phyloP scores from a whole-genome alignment of 208 protist genomes.

The Trypanosoma grayi region DNA sequence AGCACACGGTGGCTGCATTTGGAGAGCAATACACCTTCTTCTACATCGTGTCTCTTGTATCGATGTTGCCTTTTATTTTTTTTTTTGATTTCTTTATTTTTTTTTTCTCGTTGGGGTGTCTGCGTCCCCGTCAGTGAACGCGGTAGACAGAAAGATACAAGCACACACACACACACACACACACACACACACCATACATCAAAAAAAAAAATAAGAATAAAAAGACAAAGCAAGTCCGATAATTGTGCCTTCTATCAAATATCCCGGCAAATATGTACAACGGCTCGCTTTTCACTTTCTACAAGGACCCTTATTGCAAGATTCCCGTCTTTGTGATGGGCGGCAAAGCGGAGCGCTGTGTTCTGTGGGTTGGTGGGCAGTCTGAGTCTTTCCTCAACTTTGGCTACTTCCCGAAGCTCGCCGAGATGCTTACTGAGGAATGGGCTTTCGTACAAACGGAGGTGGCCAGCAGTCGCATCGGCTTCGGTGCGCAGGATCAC shows the following conservation, averaged over 20 bases:
- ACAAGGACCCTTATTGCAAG: slow-evolving; percentile 56
- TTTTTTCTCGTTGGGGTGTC: background rate
- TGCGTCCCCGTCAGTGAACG: too few species aligned
- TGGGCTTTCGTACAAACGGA: slow-evolving; percentile 68
- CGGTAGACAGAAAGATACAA: too few species aligned
- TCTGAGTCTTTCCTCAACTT: slow-evolving; percentile 60
- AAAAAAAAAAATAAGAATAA: slow-evolving; percentile 4
- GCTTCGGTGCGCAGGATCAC: slow-evolving; percentile 52
- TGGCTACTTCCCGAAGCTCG: slow-evolving; percentile 52
- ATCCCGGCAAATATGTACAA: slow-evolving; percentile 9
- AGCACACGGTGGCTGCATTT: too few species aligned
- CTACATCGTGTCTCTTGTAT: slow-evolving; percentile 11
- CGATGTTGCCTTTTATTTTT: background rate
- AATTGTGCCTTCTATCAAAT: too few species aligned
- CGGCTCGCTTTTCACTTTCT: slow-evolving; percentile 52
- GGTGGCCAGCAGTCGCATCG: slow-evolving; percentile 57
- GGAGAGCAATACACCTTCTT: too few species aligned
- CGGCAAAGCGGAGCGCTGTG: slow-evolving; percentile 33
- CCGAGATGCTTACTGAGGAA: slow-evolving; percentile 23
- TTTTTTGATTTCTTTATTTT: background rate
- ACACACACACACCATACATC: background rate
- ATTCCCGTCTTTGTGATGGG: slow-evolving; percentile 63
- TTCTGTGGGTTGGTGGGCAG: slow-evolving; percentile 76
- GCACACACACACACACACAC: too few species aligned
- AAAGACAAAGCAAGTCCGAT: background rate